Conservation (phyloP, 192 early-diverging fungal genomes). For the Backusella luteola region DNA sequence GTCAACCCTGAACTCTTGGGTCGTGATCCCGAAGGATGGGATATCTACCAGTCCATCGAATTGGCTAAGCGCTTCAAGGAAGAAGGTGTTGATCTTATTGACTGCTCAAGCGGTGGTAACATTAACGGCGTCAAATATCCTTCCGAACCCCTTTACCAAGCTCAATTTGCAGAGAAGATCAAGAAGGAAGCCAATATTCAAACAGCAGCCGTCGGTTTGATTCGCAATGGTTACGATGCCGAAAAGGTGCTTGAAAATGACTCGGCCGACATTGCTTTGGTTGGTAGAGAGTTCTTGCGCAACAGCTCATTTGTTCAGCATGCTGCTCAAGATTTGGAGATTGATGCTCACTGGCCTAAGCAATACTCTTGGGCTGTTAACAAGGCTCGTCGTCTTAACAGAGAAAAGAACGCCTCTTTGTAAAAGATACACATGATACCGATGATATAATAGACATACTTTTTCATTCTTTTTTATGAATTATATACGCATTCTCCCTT, state of each 20-base stretch:
- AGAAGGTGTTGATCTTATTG: conserved; percentile 81
- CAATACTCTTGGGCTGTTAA: conserved; percentile 56
- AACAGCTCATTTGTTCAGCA: conserved; percentile 64
- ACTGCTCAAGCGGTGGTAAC: conserved; percentile 77
- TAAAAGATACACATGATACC: too few relatives aligned
- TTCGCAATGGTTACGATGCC: conserved; percentile 64
- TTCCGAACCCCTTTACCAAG: conserved; percentile 55
- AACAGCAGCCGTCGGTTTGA: conserved; percentile 69
- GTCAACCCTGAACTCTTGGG: conserved; percentile 40
- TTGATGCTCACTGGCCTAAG: conserved; percentile 56
- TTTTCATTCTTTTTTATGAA: too few relatives aligned
- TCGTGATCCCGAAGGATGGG: conserved; percentile 60
- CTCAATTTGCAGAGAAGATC: conserved; percentile 68
- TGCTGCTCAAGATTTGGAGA: conserved; percentile 62
- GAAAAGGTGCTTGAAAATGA: conserved; percentile 61
- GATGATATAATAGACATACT: too few relatives aligned
- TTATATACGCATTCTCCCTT: too few relatives aligned
- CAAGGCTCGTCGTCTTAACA: neutral
- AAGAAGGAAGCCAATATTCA: conserved; percentile 55
- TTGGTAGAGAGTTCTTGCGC: conserved; percentile 68
- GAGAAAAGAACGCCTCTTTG: too few relatives aligned
- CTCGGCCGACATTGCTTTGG: conserved; percentile 70
- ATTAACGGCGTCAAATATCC: conserved; percentile 17
- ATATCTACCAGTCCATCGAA: conserved; percentile 68
- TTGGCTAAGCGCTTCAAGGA: conserved; percentile 54